Evolutionary conservation across 2,329 filamentous ascomycete species (phyloP), one percentile per base, ranked within the genome.

Genomic region (Cordyceps pruinosa): DNA sequence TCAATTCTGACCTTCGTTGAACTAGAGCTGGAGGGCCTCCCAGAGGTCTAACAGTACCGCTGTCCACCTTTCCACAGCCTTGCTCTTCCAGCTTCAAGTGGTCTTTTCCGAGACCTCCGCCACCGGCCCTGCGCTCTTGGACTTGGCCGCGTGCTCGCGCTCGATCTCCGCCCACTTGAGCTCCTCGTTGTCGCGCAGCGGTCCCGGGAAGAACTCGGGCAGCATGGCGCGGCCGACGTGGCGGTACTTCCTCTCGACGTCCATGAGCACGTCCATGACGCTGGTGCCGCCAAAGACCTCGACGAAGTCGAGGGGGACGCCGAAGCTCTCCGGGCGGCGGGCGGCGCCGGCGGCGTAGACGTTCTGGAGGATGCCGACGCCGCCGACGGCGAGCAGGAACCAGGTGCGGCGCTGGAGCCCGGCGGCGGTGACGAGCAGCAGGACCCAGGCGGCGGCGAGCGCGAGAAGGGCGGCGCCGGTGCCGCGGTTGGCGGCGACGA

Each of bases 331-430:
- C 0, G 72, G 68, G 3, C 56, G 49, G 4, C 70, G 64, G 34
- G 61, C 59, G 32, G 58, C 61, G 8, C 65, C 71, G 0, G 72
- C 72, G 5, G 72, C 68, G 49, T 65, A 64, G n/a, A 70, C 65
- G 57, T 75, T 76, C 57, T 76, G 72, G 1, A 74, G 34, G 58
- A 74, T 72, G 17, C 73, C 74, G 21, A 75, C 61, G 4, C 65
- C 67, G 0, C 75, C 74, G 4, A 76, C 66, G 1, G 64, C 70
- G 6, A 77, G 63, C 5, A 77, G 61, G 58, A 66, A 75, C 74
- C 74, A 77, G 1, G 70, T 66, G 35, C 74, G 58, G 4, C 65
- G 32, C n/a, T 68, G 64, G 2, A 74, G 41, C 0, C 71, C 73
- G 0, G 71, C 63, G 0, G 70, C 72, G 1, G 69, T 70, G 30